Base-by-base conservation (phyloP, 1,284 basidiomycete genomes). In the Sporisorium exsertum region DNA sequence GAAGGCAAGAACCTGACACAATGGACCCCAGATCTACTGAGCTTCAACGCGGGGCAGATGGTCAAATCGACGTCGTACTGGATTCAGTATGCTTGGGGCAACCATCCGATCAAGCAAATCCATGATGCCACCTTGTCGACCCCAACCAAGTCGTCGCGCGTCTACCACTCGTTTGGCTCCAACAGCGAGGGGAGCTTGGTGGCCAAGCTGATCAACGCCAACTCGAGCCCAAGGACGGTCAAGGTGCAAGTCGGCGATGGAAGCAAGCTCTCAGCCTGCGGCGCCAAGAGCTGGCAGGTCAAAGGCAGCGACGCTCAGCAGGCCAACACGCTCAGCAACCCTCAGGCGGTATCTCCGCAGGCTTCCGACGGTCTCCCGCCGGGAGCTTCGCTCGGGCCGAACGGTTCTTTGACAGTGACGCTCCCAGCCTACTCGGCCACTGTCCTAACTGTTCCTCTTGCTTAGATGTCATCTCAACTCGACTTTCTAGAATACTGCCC, bases 1-100 rank as follows among this genome's bases (percentile, higher is more conserved):
- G 86, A 61, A 89, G 84, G 80, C 59, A n/a, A 33, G 13, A 62
- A 52, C 40, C 78, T 78, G 45, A 87, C 83, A 50, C 86, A 87
- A 69, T 88, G 87, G 89, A 90, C 90, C 0, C 91, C 91, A 0
- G 90, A 92, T 66, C 86, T 92, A 12, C 86, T 92, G 64, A 88
- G 88, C 67, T 92, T 91, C 77, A 90, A 75, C 53, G 46, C 64
- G 40, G 60, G 80, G 45, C 73, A 78, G 57, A 52, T 70, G 37
- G 75, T 79, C 56, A 64, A 58, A 33, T 91, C 90, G 0, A 90
- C 90, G 0, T 91, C 90, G 68, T 92, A 89, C 87, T 90, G 90
- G 70, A 88, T 89, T 0, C 91, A 92, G 79, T 89, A 91, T 86
- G 90, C 61, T 16, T 79, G 75, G 62, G 73, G 73, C 18, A 65